Conservation (phyloP, 1,139 yeast species). For the Schwanniomyces etchellsii region DNA sequence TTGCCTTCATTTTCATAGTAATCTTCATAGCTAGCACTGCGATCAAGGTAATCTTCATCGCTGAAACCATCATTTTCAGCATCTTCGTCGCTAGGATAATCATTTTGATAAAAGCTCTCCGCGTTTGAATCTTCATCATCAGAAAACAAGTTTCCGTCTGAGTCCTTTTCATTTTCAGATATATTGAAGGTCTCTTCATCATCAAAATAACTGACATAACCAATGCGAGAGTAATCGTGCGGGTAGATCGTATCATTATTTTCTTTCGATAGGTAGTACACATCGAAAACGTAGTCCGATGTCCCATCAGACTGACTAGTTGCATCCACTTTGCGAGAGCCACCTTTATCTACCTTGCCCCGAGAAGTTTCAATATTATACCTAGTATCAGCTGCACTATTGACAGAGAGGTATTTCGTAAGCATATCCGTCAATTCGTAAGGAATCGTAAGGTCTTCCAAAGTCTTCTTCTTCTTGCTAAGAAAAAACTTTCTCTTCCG, state of each 20-base stretch:
- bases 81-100: conserved; percentile 92
- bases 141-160: conserved; percentile 28
- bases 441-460: conserved; percentile 43
- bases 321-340: conserved; percentile 7
- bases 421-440: conserved; percentile 68
- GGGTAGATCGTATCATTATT: conserved; percentile 47
- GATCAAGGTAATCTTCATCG: background rate
- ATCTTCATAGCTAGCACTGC: no score
- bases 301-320: conserved; percentile 1
- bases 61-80: conserved; percentile 25
- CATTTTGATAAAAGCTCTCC: conserved; percentile 87
- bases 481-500: conserved; percentile 25
- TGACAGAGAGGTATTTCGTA: conserved; percentile 40
- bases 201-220: conserved; percentile 63
- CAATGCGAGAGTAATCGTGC: conserved; percentile 50
- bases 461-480: conserved; percentile 22
- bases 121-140: conserved; percentile 53
- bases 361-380: background rate
- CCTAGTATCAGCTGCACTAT: background rate
- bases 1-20: no score
- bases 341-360: background rate
- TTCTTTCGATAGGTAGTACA: conserved; percentile 43
- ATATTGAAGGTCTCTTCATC: conserved; percentile 52
- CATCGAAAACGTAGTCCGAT: conserved; percentile 84
- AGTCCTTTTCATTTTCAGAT: conserved; percentile 48